phyloP scores from a whole-genome alignment of 306 rosid genomes.

The Betula pendula region DNA sequence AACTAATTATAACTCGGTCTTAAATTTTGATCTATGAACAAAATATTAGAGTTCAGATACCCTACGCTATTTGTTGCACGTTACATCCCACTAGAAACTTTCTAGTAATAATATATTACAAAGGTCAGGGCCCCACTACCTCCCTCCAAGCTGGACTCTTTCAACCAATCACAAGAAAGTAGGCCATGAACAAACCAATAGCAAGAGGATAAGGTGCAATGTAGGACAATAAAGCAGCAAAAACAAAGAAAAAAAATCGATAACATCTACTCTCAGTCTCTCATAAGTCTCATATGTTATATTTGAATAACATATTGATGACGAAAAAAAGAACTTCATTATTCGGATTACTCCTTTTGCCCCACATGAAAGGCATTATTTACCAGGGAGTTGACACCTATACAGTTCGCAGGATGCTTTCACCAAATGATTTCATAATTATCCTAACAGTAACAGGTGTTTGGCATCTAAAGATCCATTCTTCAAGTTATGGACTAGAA shows the following conservation, averaged over 20 bases:
- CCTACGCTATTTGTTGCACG: background rate
- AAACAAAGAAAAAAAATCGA: no score
- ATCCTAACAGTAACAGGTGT: background rate
- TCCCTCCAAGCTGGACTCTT: no score
- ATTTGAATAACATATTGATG: no score
- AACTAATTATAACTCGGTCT: background rate
- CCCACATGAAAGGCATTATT: background rate
- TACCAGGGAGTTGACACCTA: background rate
- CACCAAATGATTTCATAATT: no score
- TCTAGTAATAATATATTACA: no score
- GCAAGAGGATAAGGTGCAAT: no score
- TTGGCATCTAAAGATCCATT: background rate
- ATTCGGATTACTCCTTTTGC: background rate
- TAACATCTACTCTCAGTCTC: no score
- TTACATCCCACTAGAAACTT: background rate
- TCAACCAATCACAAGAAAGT: background rate
- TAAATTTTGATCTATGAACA: conserved; percentile 3
- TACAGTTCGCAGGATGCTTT: no score
- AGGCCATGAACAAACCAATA: no score
- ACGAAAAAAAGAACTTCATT: background rate
- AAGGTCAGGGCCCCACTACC: no score
- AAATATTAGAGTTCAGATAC: background rate
- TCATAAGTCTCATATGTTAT: no score
- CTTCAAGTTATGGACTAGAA: background rate
- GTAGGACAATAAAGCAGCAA: no score